Base-by-base conservation (phyloP, 1,284 basidiomycete genomes). In the Apiotrichum laibachii region DNA sequence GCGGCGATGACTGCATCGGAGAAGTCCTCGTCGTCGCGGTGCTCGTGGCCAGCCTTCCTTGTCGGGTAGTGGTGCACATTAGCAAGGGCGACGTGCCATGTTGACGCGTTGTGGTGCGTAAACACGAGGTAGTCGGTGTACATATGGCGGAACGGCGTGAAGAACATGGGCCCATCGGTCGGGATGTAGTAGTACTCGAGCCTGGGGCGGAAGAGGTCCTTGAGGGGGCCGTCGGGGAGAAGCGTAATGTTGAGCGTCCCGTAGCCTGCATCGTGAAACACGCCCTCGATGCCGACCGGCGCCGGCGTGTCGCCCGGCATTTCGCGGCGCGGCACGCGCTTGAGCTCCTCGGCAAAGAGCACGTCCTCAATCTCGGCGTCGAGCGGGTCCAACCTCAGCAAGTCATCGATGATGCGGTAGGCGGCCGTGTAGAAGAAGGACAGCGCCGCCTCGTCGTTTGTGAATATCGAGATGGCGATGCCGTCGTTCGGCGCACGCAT, bases 71-170 rank as follows among this genome's bases (percentile, higher is more conserved):
- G 62, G 62, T 50, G 37, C 21, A 40, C 21, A 7, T 50, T 50
- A 2, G 34, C 33, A 8, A 50, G 13, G 3, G 49, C 49, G 12
- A 7, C 11, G 21, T 50, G 35, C 49, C 49, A 50, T 12, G 15
- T 16, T 11, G 49, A 50, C 49, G 49, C 49, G 50, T 68, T 64
- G 37, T 57, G 60, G 53, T 68, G 68, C 19, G 60, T 64, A 39
- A 71, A 66, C 13, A 66, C 42, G 22, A 70, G 49, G 54, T 69
- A 62, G 19, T 62, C 47, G 15, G 55, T 34, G 61, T 67, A 67
- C 21, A 62, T 45, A 13, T 63, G 60, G 31, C 59, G 34, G 40
- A 64, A 40, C 12, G 44, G 18, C 11, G 64, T 56, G 40, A 66
- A 19, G 40, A 48, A 64, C n/a, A 53, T 34, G 11, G 34, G 52